phyloP scores from a whole-genome alignment of 345 rosid genomes.

The Limnanthes douglasii region DNA sequence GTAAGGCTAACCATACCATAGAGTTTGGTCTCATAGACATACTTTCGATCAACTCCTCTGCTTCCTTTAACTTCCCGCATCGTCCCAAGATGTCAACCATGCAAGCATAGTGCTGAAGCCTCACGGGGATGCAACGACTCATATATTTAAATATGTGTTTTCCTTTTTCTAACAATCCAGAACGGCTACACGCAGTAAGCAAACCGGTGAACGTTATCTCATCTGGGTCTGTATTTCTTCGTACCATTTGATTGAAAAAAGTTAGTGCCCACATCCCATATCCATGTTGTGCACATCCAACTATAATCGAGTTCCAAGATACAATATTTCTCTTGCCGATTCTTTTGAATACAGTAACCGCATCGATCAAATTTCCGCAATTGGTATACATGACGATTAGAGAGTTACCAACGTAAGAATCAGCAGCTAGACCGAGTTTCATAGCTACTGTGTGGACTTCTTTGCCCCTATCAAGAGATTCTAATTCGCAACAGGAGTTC shows the following conservation, averaged over 20 bases:
- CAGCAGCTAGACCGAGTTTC: conserved; percentile 39
- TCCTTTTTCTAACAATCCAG: conserved; percentile 50
- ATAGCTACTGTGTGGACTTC: conserved; percentile 38
- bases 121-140: conserved; percentile 11
- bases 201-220: conserved; percentile 71
- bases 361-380: conserved; percentile 34
- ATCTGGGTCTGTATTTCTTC: conserved; percentile 33
- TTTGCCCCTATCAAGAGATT: conserved; percentile 48
- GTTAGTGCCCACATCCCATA: conserved; percentile 29
- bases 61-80: conserved; percentile 44
- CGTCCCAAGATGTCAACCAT: conserved; percentile 67
- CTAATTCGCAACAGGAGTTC: conserved; percentile 49
- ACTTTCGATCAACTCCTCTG: conserved; percentile 36
- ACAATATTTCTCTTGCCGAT: conserved; percentile 32
- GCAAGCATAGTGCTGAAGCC: conserved; percentile 51
- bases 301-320: conserved; percentile 56
- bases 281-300: conserved; percentile 66
- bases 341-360: conserved; percentile 24
- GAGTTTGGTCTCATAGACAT: conserved; percentile 41
- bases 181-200: conserved; percentile 71
- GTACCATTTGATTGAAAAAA: conserved; percentile 42
- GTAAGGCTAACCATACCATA: conserved; percentile 52
- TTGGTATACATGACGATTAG: conserved; percentile 39
- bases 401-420: conserved; percentile 55
- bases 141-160: conserved; percentile 37